Base-by-base conservation (phyloP, 23 red algal genomes). In the Gracilaria gracilis region DNA sequence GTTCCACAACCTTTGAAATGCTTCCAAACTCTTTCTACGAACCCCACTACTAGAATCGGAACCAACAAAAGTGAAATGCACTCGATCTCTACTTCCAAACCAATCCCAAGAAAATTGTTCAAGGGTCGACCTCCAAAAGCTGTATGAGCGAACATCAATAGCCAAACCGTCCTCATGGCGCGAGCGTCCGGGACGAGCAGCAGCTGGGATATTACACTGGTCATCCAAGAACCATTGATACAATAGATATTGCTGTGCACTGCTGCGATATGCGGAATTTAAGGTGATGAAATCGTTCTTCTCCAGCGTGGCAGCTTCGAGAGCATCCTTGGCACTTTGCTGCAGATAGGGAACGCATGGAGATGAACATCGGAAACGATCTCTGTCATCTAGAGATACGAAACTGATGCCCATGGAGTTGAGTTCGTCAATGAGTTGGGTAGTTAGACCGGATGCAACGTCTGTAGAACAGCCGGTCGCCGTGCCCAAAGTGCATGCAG, bases 1-100 rank as follows among this genome's bases (percentile, higher is more conserved):
- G 28, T 81, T 81, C 76, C 76, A 81, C 46, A 81, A 48, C 39
- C 39, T 81, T 38, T 81, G 76, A 29, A 81, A 81, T 23, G 76
- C 76, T 29, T 36, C 31, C 50, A 81, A 48, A n/a, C 76, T 81
- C n/a, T 53, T 17, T 24, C 32, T 35, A 20, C 40, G 48, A 81
- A 81, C 76, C 4, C 50, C 50, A n/a, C 6, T 16, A 20, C 31
- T 81, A 15, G 46, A 37, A 48, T 38, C 76, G 4, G 76, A 37
- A 15, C 54, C 54, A 53, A 34, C 28, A 53, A 55, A 81, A 17
- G 29, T 35, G 76, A 81, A 81, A 34, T 81, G 76, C 29, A 81
- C 38, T 21, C 29, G 40, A 48, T 81, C 76, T 4, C 40, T 29
- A 4, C 17, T 19, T n/a, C 76, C 76, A 53, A 24, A 48, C 76